Percentiles rank a stretch among this genome's conserved stretches.
Evolutionary conservation across 345 rosid genomes (phyloP).

Genomic region (Punica granatum): DNA sequence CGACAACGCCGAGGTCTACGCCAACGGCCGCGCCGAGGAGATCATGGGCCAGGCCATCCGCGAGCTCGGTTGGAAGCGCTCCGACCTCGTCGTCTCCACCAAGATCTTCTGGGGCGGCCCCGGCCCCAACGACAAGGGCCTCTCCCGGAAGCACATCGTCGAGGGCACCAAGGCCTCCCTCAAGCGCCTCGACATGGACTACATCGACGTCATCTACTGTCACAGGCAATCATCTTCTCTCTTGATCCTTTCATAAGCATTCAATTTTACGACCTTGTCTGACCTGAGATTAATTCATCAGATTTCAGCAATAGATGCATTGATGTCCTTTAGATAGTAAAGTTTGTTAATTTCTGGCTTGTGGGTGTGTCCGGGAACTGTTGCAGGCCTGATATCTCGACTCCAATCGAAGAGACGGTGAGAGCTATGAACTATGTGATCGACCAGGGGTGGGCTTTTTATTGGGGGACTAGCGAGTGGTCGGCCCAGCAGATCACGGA

Average conservation of each 20-base stretch:
- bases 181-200: slow-evolving; percentile 87
- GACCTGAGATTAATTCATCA: background rate
- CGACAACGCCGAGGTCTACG: slow-evolving; percentile 98
- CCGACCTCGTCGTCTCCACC: slow-evolving; percentile 82
- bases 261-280: too few relatives aligned
- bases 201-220: slow-evolving; percentile 80
- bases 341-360: too few relatives aligned
- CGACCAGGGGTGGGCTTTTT: slow-evolving; percentile 97
- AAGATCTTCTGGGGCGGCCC: slow-evolving; percentile 99
- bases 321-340: too few relatives aligned
- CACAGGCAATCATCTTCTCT: too few relatives aligned
- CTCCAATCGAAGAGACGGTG: slow-evolving; percentile 95
- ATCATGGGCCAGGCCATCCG: slow-evolving; percentile 98
- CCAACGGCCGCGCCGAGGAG: slow-evolving; percentile 95
- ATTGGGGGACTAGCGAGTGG: slow-evolving; percentile 99
- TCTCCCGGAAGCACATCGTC: slow-evolving; percentile 79
- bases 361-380: too few relatives aligned
- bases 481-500: slow-evolving; percentile 95
- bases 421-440: slow-evolving; percentile 93
- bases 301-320: too few relatives aligned
- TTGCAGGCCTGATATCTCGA: slow-evolving; percentile 73
- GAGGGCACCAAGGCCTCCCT: slow-evolving; percentile 95
- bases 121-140: slow-evolving; percentile 90
- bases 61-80: slow-evolving; percentile 90
- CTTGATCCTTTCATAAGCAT: too few relatives aligned